phyloP scores from a whole-genome alignment of 2,329 filamentous ascomycete genomes.

The Xylaria sp. region DNA sequence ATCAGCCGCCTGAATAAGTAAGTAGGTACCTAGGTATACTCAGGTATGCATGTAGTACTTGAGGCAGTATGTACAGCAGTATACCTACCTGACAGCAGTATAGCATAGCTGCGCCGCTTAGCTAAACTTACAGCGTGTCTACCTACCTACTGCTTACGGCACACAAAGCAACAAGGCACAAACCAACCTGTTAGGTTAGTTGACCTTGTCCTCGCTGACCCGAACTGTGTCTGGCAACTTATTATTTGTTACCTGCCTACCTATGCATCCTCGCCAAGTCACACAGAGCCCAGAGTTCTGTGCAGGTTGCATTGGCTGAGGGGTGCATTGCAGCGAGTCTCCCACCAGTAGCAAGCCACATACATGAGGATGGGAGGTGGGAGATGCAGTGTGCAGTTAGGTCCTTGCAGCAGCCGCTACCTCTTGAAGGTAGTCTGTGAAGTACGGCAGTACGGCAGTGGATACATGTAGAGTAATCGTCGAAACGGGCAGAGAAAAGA shows the following conservation, averaged over 20 bases:
- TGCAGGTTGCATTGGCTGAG: constrained; percentile 33
- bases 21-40: neutral
- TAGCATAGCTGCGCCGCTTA: no score
- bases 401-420: constrained; percentile 33
- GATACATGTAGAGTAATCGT: constrained; percentile 2
- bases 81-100: no score
- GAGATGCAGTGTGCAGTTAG: constrained; percentile 28
- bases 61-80: neutral
- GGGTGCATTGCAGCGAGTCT: constrained; percentile 30
- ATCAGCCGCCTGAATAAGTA: constrained; percentile 1
- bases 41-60: no score
- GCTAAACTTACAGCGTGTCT: neutral
- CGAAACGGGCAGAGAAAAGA: neutral
- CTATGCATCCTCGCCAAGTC: constrained; percentile 20
- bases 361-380: neutral
- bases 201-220: constrained; percentile 1
- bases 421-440: neutral
- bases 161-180: constrained; percentile 7
- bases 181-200: constrained; percentile 15
- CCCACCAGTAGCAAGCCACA: constrained; percentile 25
- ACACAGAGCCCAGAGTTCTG: constrained; percentile 27
- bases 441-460: neutral
- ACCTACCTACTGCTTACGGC: neutral
- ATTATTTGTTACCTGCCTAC: constrained; percentile 3
- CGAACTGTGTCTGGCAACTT: neutral